Conservation (phyloP, 306 rosid species). For the Potentilla sterilis region DNA sequence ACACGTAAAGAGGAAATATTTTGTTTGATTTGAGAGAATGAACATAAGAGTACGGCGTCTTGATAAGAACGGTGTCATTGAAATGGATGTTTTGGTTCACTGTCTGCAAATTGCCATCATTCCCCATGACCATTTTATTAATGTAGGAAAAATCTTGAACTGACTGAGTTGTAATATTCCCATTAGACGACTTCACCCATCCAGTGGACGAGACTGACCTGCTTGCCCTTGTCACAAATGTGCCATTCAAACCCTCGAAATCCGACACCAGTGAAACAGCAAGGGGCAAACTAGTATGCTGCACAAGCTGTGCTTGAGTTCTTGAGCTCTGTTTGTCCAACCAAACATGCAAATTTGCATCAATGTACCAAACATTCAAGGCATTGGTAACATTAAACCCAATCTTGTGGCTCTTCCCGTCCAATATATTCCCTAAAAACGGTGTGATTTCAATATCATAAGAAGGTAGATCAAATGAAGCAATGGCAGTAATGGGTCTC, state of each 20-base stretch:
- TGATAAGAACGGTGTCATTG: constrained; percentile 39
- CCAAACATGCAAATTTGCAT: constrained; percentile 94
- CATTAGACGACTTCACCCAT: constrained; percentile 72
- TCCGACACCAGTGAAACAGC: constrained; percentile 40
- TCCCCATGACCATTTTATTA: constrained; percentile 53
- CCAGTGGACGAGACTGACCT: constrained; percentile 61
- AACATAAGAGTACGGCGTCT: constrained; percentile 27
- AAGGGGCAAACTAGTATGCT: constrained; percentile 44
- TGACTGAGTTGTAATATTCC: constrained; percentile 60
- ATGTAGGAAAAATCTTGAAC: constrained; percentile 50
- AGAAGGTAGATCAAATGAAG: constrained; percentile 80
- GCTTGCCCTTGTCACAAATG: constrained; percentile 47
- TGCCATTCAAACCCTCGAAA: constrained; percentile 66
- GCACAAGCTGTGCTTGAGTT: constrained; percentile 55
- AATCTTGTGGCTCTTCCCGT: constrained; percentile 58
- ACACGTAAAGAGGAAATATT: constrained; percentile 45
- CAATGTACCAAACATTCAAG: constrained; percentile 79
- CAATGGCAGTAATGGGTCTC: constrained; percentile 90
- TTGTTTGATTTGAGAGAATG: constrained; percentile 38
- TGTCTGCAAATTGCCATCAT: constrained; percentile 49
- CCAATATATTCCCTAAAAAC: constrained; percentile 56
- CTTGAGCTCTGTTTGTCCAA: constrained; percentile 52
- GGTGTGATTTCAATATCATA: constrained; percentile 90
- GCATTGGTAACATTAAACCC: constrained; percentile 82
- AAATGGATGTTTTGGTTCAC: constrained; percentile 58